These are phyloP conservation scores for Atkinsonella hypoxylon DNA, from an alignment of 2,329 filamentous ascomycete species.

Conservation along the genomic window DNA sequence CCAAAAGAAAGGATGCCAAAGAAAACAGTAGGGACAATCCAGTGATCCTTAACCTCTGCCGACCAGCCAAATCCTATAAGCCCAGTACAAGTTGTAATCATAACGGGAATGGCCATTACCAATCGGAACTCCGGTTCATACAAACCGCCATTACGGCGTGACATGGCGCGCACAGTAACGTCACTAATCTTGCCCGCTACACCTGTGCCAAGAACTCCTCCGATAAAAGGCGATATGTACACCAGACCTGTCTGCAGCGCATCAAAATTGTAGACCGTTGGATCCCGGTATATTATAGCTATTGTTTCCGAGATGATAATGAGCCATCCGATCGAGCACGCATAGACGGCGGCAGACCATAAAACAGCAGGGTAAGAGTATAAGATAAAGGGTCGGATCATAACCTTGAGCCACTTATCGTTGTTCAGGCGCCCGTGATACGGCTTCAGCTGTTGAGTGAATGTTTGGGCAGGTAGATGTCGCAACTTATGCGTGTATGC, in stretches of 20 bases:
- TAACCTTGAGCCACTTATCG: conserved; percentile 71
- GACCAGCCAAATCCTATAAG: conserved; percentile 98
- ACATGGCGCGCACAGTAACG: conserved; percentile 69
- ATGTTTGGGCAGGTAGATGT: conserved; percentile 55
- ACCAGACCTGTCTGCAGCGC: conserved; percentile 72
- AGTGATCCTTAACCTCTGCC: conserved; percentile 58
- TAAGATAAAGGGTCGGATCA: conserved; percentile 70
- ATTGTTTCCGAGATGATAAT: conserved; percentile 90
- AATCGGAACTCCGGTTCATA: conserved; percentile 93
- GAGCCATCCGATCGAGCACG: conserved; percentile 85
- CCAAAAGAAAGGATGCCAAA: conserved; percentile 89
- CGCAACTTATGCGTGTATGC: conserved; percentile 62
- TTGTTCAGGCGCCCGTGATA: conserved; percentile 68
- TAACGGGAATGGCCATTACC: conserved; percentile 74
- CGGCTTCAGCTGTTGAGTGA: conserved; percentile 58
- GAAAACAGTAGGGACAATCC: conserved; percentile 89
- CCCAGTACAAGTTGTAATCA: conserved; percentile 67
- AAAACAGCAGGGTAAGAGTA: conserved; percentile 80
- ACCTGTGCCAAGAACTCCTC: conserved; percentile 79
- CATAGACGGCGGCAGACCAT: conserved; percentile 77
- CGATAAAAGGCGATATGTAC: conserved; percentile 82
- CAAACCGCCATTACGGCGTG: conserved; percentile 75
- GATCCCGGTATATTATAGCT: conserved; percentile 62
- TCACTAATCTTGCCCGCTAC: conserved; percentile 85
- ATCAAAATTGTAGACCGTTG: conserved; percentile 64